phyloP scores from a whole-genome alignment of 176 grass and related monocot species.

The Musa schizocarpa region DNA sequence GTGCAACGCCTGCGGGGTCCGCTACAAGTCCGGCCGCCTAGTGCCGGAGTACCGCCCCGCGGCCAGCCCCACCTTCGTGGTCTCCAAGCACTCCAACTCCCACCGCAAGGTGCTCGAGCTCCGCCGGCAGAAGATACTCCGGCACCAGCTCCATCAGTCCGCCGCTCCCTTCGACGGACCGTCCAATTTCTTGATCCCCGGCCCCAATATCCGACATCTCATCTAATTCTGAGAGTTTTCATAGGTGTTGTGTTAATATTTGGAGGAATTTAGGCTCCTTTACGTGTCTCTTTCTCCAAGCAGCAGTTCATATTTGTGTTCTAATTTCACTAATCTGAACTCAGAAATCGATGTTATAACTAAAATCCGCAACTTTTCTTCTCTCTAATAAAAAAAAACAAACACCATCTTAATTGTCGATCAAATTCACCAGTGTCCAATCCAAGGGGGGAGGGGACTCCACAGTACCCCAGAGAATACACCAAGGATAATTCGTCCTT shows the following conservation, averaged over 20 bases:
- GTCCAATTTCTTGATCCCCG: slow-evolving; percentile 47
- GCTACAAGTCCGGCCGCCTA: slow-evolving; percentile 84
- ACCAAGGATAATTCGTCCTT: too few species aligned
- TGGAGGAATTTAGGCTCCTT: neutral
- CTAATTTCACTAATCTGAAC: neutral
- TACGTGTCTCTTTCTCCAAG: neutral
- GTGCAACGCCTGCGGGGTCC: slow-evolving; percentile 95
- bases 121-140: slow-evolving; percentile 66
- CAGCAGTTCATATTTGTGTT: neutral
- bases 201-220: slow-evolving; percentile 57
- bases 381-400: too few species aligned
- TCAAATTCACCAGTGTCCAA: too few species aligned
- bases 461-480: too few species aligned
- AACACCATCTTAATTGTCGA: too few species aligned
- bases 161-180: slow-evolving; percentile 33
- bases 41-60: slow-evolving; percentile 94
- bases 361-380: too few species aligned
- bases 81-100: slow-evolving; percentile 84
- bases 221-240: slow-evolving; percentile 12
- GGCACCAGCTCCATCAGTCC: neutral
- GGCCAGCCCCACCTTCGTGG: slow-evolving; percentile 69
- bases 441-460: too few species aligned
- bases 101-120: slow-evolving; percentile 97
- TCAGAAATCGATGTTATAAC: too few species aligned
- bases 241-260: neutral